phyloP scores from a whole-genome alignment of 1,139 yeast species.

The Meyerozyma carpophila region DNA sequence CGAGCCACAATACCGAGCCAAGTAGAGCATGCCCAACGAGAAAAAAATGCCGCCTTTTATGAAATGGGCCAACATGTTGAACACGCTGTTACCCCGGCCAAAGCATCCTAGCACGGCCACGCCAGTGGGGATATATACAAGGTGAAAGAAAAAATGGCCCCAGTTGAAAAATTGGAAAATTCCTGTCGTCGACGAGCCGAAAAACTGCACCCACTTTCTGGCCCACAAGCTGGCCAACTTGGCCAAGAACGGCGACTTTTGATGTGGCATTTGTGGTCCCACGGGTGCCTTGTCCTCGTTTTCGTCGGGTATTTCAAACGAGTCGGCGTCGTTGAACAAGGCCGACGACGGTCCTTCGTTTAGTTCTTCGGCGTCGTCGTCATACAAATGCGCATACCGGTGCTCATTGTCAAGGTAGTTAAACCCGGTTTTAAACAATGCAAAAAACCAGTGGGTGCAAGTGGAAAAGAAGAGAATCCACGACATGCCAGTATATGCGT shows the following conservation, averaged over 20 bases:
- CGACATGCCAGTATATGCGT: constrained; percentile 66
- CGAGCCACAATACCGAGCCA: constrained; percentile 84
- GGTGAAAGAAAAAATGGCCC: constrained; percentile 58
- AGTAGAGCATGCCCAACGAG: constrained; percentile 64
- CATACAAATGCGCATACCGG: too few species aligned
- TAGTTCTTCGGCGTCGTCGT: not conserved
- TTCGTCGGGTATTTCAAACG: not conserved
- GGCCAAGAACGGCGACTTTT: constrained; percentile 10
- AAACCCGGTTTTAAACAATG: constrained; percentile 17
- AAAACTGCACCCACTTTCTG: constrained; percentile 22
- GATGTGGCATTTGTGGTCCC: not conserved
- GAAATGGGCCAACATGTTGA: constrained; percentile 87
- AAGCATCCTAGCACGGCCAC: constrained; percentile 64
- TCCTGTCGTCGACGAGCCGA: constrained; percentile 27
- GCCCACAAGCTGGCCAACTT: constrained; percentile 22
- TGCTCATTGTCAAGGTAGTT: not conserved
- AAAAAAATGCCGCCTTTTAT: constrained; percentile 93
- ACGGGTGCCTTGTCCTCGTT: not conserved
- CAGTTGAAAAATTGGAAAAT: constrained; percentile 55
- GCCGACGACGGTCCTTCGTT: not conserved
- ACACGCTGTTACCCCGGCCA: constrained; percentile 64
- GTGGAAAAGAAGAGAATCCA: constrained; percentile 52
- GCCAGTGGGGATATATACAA: constrained; percentile 67
- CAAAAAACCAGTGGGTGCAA: constrained; percentile 48
- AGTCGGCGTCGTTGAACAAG: not conserved